phyloP scores from a whole-genome alignment of 805 yeast species.

The Schwanniomyces occidentalis region DNA sequence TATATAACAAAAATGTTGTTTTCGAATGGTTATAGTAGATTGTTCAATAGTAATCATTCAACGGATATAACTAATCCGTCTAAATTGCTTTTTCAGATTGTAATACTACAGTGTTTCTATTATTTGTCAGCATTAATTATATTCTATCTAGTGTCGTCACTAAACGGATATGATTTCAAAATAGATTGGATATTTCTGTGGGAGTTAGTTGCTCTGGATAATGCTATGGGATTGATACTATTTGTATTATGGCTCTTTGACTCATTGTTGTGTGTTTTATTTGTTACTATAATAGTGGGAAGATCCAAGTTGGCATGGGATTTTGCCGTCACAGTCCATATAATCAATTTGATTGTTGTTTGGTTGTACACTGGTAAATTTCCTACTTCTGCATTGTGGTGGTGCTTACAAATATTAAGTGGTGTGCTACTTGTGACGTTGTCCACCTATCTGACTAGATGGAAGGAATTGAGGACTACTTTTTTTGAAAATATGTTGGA shows the following conservation, averaged over 20 bases:
- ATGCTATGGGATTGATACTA: slow-evolving; percentile 77
- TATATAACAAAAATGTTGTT: slow-evolving; percentile 12
- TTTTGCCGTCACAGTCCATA: slow-evolving; percentile 91
- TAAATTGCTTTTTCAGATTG: slow-evolving; percentile 57
- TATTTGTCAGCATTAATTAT: slow-evolving; percentile 69
- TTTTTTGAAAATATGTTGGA: slow-evolving; percentile 85
- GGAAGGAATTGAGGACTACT: slow-evolving; percentile 87
- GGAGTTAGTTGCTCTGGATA: slow-evolving; percentile 69
- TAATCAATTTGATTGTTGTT: slow-evolving; percentile 69
- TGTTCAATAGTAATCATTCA: slow-evolving; percentile 23
- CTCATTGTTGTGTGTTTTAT: slow-evolving; percentile 77
- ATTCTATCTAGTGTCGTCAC: slow-evolving; percentile 61
- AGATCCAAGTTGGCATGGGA: slow-evolving; percentile 94
- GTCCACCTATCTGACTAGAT: slow-evolving; percentile 87
- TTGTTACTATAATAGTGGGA: slow-evolving; percentile 85
- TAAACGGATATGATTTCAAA: slow-evolving; percentile 70
- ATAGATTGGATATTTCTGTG: slow-evolving; percentile 78
- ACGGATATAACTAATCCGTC: slow-evolving; percentile 34
- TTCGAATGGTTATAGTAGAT: slow-evolving; percentile 21
- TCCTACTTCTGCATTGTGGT: slow-evolving; percentile 79
- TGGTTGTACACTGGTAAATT: slow-evolving; percentile 64
- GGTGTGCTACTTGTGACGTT: slow-evolving; percentile 68
- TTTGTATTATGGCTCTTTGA: slow-evolving; percentile 80
- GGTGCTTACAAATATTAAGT: slow-evolving; percentile 73
- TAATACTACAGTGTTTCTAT: slow-evolving; percentile 75